Conservation (phyloP, 805 yeast species). For the Saccharomycopsis guyanensis region DNA sequence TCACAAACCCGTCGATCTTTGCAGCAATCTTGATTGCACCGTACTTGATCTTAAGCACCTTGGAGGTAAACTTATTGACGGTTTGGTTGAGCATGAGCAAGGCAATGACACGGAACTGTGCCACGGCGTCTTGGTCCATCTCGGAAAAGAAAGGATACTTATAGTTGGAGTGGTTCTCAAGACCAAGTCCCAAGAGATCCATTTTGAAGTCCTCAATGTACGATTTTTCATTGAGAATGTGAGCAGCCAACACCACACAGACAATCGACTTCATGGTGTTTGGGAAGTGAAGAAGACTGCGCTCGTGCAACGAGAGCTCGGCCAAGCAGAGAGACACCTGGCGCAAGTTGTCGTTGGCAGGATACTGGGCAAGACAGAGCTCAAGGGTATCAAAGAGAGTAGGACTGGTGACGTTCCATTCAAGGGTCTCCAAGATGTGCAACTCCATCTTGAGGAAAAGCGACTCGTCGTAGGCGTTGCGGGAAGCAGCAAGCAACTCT, state of each 20-base stretch:
- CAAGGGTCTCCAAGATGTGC: conserved; percentile 51
- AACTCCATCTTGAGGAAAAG: conserved; percentile 45
- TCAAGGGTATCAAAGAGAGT: conserved; percentile 19
- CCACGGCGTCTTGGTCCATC: conserved; percentile 3
- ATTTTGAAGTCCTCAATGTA: not conserved
- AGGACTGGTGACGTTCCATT: conserved; percentile 40
- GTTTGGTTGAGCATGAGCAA: conserved; percentile 7
- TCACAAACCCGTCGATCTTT: conserved; percentile 1
- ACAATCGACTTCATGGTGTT: conserved; percentile 41
- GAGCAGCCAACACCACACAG: conserved; percentile 44
- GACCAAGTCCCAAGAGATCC: conserved; percentile 5
- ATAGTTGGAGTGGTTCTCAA: conserved; percentile 2
- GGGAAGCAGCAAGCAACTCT: conserved; percentile 41
- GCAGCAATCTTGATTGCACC: not conserved
- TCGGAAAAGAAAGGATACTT: conserved; percentile 10
- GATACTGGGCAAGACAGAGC: conserved; percentile 4
- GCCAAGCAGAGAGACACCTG: conserved; percentile 42
- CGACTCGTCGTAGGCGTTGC: conserved; percentile 28
- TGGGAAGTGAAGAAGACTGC: conserved; percentile 38
- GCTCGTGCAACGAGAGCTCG: conserved; percentile 45
- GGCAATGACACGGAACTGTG: conserved; percentile 6
- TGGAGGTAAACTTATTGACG: conserved; percentile 1
- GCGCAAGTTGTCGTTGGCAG: conserved; percentile 3
- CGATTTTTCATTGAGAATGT: conserved; percentile 32
- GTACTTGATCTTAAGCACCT: conserved; percentile 3